Conservation (phyloP, 2,329 filamentous ascomycete genomes). For the Ciborinia camelliae region DNA sequence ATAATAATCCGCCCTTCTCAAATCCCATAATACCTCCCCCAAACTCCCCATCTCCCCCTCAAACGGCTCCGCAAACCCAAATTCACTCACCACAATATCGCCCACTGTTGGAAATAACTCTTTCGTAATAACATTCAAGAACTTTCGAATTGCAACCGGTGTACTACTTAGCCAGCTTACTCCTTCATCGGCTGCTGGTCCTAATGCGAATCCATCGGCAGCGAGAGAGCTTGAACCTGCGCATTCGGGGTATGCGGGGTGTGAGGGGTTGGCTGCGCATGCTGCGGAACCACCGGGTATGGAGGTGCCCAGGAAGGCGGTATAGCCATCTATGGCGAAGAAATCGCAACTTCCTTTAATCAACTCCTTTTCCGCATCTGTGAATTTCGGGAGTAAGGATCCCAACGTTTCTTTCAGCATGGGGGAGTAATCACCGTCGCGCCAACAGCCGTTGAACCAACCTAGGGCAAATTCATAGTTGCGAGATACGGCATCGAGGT, state of each 20-base stretch:
- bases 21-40: conserved; percentile 62
- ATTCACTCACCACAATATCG: conserved; percentile 32
- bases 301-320: conserved; percentile 40
- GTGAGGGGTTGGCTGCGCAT: conserved; percentile 37
- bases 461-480: conserved; percentile 46
- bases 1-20: conserved; percentile 77
- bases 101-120: conserved; percentile 41
- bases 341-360: conserved; percentile 54
- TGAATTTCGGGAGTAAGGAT: conserved; percentile 46
- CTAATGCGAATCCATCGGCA: conserved; percentile 44
- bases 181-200: conserved; percentile 43
- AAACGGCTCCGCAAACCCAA: conserved; percentile 35
- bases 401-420: conserved; percentile 45
- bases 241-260: conserved; percentile 27
- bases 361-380: conserved; percentile 46
- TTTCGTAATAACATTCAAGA: conserved; percentile 43
- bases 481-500: conserved; percentile 33
- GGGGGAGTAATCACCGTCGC: conserved; percentile 48
- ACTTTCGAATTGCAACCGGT: conserved; percentile 41
- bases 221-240: conserved; percentile 37
- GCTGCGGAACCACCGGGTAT: conserved; percentile 39
- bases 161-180: conserved; percentile 44
- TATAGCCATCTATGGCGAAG: conserved; percentile 57
- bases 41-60: conserved; percentile 28
- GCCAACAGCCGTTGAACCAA: conserved; percentile 48